Conservation (phyloP, 2,329 filamentous ascomycete genomes). For the Colletotrichum orbiculare region DNA sequence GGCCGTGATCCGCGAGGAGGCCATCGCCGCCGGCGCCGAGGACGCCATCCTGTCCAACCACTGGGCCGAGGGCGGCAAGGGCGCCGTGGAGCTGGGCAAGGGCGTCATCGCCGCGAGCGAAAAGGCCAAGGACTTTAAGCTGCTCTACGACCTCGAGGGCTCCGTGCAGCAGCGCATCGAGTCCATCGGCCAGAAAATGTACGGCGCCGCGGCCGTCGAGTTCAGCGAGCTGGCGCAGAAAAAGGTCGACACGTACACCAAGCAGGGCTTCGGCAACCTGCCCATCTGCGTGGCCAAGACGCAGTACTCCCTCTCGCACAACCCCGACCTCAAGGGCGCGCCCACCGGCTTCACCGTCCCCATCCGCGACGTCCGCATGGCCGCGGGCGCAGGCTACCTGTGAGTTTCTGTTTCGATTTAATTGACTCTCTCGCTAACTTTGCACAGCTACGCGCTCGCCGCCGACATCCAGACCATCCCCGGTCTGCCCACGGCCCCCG, state of each 20-base stretch:
- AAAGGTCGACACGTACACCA: constrained; percentile 95
- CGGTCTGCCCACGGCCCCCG: constrained; percentile 91
- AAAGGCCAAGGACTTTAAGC: constrained; percentile 87
- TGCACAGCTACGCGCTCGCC: constrained; percentile 82
- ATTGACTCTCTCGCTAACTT: constrained; percentile 49
- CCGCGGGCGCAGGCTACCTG: constrained; percentile 92
- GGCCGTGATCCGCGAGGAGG: constrained; percentile 87
- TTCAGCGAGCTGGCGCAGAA: constrained; percentile 94
- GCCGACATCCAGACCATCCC: constrained; percentile 99
- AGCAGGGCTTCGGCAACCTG: constrained; percentile 90
- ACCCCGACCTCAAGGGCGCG: constrained; percentile 92
- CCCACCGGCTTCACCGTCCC: constrained; percentile 94
- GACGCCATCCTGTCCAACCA: constrained; percentile 95
- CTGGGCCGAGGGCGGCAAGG: constrained; percentile 94
- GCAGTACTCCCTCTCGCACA: constrained; percentile 95
- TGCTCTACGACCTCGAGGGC: constrained; percentile 85
- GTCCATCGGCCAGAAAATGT: constrained; percentile 91
- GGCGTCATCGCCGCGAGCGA: constrained; percentile 85
- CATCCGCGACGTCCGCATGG: constrained; percentile 92
- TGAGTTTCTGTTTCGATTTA: constrained; percentile 56
- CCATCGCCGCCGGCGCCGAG: constrained; percentile 90
- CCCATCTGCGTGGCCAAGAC: constrained; percentile 99
- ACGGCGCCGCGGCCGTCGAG: constrained; percentile 88
- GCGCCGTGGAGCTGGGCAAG: constrained; percentile 88
- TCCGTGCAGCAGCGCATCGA: constrained; percentile 91